Percentiles rank a stretch among this genome's conserved stretches.
These are phyloP conservation scores for Aureobasidium uvarum DNA, from an alignment of 2,329 filamentous ascomycete genomes.

Conservation along the genomic window DNA sequence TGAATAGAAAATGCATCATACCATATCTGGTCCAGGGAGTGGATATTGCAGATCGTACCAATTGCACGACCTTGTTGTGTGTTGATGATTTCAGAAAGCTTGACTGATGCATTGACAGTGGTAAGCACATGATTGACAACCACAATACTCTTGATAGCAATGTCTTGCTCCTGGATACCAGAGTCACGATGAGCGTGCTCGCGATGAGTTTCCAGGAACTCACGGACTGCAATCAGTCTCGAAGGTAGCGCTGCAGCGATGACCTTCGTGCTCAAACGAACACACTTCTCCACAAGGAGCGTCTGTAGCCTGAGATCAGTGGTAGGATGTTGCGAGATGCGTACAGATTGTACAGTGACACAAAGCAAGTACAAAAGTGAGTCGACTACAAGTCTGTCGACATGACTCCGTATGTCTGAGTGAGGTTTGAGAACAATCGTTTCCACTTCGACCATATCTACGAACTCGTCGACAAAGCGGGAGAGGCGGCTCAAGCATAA, in stretches of 20 bases:
- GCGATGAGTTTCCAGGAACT: slow-evolving; percentile 49
- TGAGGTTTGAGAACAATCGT: background rate
- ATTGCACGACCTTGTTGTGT: background rate
- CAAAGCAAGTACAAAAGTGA: slow-evolving; percentile 26
- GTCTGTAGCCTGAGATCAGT: background rate
- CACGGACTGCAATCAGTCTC: slow-evolving; percentile 38
- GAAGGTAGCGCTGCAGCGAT: slow-evolving; percentile 15
- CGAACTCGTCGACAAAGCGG: slow-evolving; percentile 42
- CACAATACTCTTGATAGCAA: slow-evolving; percentile 49
- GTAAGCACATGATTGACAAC: slow-evolving; percentile 47
- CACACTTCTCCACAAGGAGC: background rate
- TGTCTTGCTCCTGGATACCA: slow-evolving; percentile 49
- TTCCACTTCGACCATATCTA: slow-evolving; percentile 30
- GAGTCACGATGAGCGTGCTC: slow-evolving; percentile 44
- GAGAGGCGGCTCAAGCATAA: slow-evolving; percentile 47
- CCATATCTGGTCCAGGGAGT: slow-evolving; percentile 42
- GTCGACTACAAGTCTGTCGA: slow-evolving; percentile 20
- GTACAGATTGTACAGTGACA: slow-evolving; percentile 18
- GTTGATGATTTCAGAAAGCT: slow-evolving; percentile 17
- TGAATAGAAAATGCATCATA: slow-evolving; percentile 53
- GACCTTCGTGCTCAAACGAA: slow-evolving; percentile 1
- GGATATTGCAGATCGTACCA: slow-evolving; percentile 32
- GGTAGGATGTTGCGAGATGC: slow-evolving; percentile 9
- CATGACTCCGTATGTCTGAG: background rate
- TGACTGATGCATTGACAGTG: background rate